Evolutionary conservation across 345 rosid species (phyloP).

Genomic region (Raphanus sativus): DNA sequence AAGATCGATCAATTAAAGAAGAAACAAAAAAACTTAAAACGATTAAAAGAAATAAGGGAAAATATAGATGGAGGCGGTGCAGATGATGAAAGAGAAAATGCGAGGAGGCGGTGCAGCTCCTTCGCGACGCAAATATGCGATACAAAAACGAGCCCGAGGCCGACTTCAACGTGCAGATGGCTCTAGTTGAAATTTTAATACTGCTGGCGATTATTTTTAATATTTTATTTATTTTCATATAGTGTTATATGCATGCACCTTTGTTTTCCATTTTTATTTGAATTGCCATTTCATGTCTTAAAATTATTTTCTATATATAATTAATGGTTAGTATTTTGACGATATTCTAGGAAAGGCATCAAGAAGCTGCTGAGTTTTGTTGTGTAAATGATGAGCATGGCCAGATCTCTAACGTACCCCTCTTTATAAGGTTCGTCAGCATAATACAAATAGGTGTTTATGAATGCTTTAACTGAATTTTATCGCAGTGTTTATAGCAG

Average conservation of each 20-base stretch:
- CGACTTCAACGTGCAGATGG: constrained; percentile 55
- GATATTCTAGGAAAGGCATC: constrained; percentile 35
- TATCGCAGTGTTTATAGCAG: neutral
- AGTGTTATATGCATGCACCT: neutral
- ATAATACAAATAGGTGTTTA: neutral
- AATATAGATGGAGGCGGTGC: constrained; percentile 55
- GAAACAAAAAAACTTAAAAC: neutral
- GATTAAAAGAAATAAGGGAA: neutral
- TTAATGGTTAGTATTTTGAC: neutral
- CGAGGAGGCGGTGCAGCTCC: constrained; percentile 45
- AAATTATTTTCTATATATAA: neutral
- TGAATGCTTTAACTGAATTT: neutral
- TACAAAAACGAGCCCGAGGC: constrained; percentile 47
- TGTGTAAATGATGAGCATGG: constrained; percentile 35
- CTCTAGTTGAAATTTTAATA: constrained; percentile 57
- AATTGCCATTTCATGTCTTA: neutral
- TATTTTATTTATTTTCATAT: neutral
- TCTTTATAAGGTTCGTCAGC: constrained; percentile 35
- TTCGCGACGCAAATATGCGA: constrained; percentile 34
- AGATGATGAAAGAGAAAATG: constrained; percentile 47
- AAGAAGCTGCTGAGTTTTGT: constrained; percentile 39
- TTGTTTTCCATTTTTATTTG: neutral
- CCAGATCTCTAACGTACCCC: constrained; percentile 39
- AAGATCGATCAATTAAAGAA: neutral
- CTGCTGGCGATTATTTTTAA: constrained; percentile 39